phyloP scores from a whole-genome alignment of 2,329 filamentous ascomycete species.

The Raffaelea ambrosiae region DNA sequence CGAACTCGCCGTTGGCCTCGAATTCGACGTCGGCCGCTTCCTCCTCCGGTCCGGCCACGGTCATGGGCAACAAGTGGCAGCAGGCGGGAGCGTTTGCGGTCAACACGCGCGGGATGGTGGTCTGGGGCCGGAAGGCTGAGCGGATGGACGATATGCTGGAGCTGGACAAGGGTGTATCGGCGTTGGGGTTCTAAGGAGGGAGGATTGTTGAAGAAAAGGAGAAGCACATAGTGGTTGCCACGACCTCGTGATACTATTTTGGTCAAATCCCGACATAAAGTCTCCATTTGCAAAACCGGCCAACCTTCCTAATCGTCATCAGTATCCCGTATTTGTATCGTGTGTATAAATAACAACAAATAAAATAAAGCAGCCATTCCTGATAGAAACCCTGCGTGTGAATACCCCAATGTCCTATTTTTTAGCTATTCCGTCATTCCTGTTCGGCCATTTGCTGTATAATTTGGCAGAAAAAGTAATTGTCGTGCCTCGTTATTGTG shows the following conservation, averaged over 20 bases:
- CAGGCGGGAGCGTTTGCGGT: constrained; percentile 43
- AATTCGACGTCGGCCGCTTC: constrained; percentile 24
- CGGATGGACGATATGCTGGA: constrained; percentile 43
- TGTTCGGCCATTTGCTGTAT: too few species aligned
- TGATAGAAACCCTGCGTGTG: too few species aligned
- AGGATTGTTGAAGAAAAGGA: not conserved
- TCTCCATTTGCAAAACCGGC: not conserved
- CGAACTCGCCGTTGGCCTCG: constrained; percentile 13
- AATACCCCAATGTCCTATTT: too few species aligned
- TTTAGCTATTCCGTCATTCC: too few species aligned
- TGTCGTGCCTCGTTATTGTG: too few species aligned
- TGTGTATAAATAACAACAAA: too few species aligned
- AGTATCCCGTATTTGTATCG: too few species aligned
- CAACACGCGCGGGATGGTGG: constrained; percentile 38
- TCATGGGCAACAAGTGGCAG: constrained; percentile 50
- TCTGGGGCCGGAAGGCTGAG: constrained; percentile 40
- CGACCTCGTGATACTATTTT: too few species aligned
- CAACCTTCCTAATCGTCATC: too few species aligned
- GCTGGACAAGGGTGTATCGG: constrained; percentile 37
- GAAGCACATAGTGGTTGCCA: too few species aligned
- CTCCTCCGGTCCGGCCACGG: constrained; percentile 33
- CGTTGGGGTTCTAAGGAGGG: constrained; percentile 22
- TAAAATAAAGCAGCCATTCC: too few species aligned
- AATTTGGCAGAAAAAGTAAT: too few species aligned
- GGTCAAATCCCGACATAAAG: not conserved